Evolutionary conservation across 2,329 filamentous ascomycete species (phyloP), one percentile per base, ranked within the genome.

Genomic region (Trichoderma brevicompactum): DNA sequence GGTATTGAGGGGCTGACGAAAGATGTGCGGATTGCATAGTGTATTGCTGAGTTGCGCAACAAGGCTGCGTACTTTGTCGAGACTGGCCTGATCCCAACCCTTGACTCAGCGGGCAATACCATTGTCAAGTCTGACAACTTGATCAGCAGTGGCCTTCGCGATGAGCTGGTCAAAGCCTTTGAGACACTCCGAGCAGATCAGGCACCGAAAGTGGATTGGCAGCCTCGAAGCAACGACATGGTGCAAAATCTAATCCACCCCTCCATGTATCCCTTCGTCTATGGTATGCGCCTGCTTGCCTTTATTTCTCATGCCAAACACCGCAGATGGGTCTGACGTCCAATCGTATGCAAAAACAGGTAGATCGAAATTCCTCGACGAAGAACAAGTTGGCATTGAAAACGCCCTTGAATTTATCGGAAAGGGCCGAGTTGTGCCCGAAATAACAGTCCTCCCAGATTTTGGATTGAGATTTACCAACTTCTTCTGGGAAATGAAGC

Each of bases 191-290:
- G 40, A 15, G 40, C n/a, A 2, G 64, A 59, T 15, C 64, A 67
- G 32, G 50, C 40, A 17, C 56, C 3, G 5, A 43, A 66, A 8
- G 63, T 65, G 9, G 86, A 87, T 70, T 89, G 81, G 79, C 83
- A 89, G 73, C 86, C 86, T 0, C 75, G 79, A 5, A 84, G 82
- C 0, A 74, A 84, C 34, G 72, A 78, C 1, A 80, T 79, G 68
- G 84, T 89, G 5, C 79, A 85, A n/a, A 52, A 61, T 3, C 48
- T 61, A 7, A 19, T 52, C 13, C 58, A 61, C 10, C 58, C 46
- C 3, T 65, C 64, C n/a, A 66, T 69, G 63, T 67, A 68, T n/a
- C 68, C 67, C 0, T 65, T 69, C 10, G 55, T 69, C 9, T 69
- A 54, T 9, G 65, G 68, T 58, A 65, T 5, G 61, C 32, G 12